phyloP scores from a whole-genome alignment of 208 protist species.

The Trypanosoma cruzi region DNA sequence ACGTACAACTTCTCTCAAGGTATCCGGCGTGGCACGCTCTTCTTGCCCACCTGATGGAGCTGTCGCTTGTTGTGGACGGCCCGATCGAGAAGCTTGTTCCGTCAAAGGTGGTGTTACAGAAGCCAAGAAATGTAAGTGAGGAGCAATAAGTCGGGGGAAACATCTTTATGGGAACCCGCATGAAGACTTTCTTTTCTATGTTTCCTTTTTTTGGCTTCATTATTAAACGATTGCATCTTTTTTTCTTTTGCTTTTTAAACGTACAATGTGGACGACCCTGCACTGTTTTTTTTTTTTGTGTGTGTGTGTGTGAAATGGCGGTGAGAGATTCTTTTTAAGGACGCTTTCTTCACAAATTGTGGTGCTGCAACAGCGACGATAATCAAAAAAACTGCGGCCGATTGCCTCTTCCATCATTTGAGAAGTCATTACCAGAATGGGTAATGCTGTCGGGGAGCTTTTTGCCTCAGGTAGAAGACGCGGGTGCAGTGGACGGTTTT shows the following conservation, averaged over 20 bases:
- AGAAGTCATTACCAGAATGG: no score
- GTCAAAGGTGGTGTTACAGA: conserved; percentile 24
- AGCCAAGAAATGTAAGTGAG: conserved; percentile 14
- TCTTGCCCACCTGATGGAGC: conserved; percentile 15
- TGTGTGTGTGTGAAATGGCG: neutral
- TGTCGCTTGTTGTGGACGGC: conserved; percentile 31
- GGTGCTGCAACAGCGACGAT: neutral
- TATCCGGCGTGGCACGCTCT: conserved; percentile 23
- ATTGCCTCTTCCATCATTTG: neutral
- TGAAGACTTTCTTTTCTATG: neutral
- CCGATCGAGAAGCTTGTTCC: conserved; percentile 22
- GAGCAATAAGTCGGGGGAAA: neutral
- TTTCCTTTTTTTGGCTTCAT: neutral
- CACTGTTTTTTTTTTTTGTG: neutral
- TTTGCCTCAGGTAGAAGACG: no score
- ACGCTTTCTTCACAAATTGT: no score
- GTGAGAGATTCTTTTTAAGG: neutral
- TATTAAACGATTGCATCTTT: neutral
- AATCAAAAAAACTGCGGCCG: neutral
- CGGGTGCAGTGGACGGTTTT: no score
- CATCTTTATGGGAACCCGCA: neutral
- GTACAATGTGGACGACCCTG: neutral
- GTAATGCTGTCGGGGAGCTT: no score
- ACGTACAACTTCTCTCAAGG: conserved; percentile 88
- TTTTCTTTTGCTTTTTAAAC: neutral